phyloP scores from a whole-genome alignment of 1,139 yeast genomes.

The Suhomyces anneliseae region DNA sequence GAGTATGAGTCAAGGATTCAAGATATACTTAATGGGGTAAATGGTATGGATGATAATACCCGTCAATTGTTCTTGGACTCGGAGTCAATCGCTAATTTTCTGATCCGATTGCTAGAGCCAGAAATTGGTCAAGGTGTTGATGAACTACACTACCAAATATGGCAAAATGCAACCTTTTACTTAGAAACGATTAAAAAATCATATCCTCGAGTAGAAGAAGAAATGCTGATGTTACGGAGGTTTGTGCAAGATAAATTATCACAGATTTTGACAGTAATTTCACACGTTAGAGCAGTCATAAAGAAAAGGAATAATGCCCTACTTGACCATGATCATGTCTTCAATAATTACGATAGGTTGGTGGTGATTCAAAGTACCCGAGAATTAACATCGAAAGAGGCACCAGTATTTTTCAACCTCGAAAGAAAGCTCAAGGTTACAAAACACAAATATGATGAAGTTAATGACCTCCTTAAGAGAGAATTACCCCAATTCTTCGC shows the following conservation, averaged over 20 bases:
- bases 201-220: constrained; percentile 16
- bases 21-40: constrained; percentile 21
- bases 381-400: constrained; percentile 30
- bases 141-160: constrained; percentile 11
- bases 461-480: constrained; percentile 33
- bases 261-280: constrained; percentile 22
- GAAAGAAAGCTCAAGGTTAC: constrained; percentile 34
- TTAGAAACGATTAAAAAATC: constrained; percentile 16
- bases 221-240: constrained; percentile 9
- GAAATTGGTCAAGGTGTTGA: constrained; percentile 1
- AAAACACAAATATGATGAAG: constrained; percentile 27
- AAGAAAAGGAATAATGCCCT: constrained; percentile 31
- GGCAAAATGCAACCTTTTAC: constrained; percentile 22
- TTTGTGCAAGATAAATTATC: constrained; percentile 12
- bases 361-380: constrained; percentile 22
- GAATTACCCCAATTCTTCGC: constrained; percentile 42
- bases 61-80: constrained; percentile 19
- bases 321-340: constrained; percentile 36
- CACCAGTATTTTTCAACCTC: constrained; percentile 28
- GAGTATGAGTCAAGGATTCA: constrained; percentile 19
- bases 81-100: constrained; percentile 17
- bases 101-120: constrained; percentile 10
- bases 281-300: constrained; percentile 27
- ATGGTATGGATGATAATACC: constrained; percentile 14
- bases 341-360: constrained; percentile 27